phyloP scores from a whole-genome alignment of 106 monocot species.

The Platanthera guangdongensis region DNA sequence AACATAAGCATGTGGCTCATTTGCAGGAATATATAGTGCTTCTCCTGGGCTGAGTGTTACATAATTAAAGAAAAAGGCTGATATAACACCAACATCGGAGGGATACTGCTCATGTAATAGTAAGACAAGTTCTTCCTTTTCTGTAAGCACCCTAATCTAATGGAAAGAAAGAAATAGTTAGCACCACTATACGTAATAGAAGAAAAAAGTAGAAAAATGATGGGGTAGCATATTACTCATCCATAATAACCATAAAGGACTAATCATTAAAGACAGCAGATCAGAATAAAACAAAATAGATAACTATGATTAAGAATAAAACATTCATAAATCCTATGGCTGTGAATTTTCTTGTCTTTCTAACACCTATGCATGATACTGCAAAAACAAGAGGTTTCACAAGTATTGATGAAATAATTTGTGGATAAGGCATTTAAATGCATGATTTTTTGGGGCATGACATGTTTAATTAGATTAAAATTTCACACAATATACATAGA shows the following conservation, averaged over 20 bases:
- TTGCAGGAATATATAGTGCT: slow-evolving; percentile 73
- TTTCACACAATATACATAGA: no score
- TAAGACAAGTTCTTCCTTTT: slow-evolving; percentile 72
- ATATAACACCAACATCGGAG: slow-evolving; percentile 78
- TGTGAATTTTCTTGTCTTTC: not conserved
- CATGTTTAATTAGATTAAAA: no score
- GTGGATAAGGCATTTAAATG: no score
- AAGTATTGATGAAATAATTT: no score
- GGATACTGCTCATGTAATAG: slow-evolving; percentile 76
- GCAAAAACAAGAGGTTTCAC: no score
- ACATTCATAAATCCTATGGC: not conserved
- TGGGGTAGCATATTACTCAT: not conserved
- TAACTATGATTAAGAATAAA: no score
- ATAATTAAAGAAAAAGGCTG: slow-evolving; percentile 88
- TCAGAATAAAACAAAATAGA: not conserved
- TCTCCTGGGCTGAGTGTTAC: slow-evolving; percentile 84
- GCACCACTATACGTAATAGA: not conserved
- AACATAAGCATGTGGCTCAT: slow-evolving; percentile 96
- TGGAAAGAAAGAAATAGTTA: not conserved
- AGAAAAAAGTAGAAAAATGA: not conserved
- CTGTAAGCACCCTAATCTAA: slow-evolving; percentile 71
- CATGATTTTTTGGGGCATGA: no score
- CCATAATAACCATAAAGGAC: not conserved
- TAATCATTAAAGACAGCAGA: not conserved
- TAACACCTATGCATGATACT: not conserved